Base-by-base conservation (phyloP, 345 rosid genomes). In the Hibiscus trionum region DNA sequence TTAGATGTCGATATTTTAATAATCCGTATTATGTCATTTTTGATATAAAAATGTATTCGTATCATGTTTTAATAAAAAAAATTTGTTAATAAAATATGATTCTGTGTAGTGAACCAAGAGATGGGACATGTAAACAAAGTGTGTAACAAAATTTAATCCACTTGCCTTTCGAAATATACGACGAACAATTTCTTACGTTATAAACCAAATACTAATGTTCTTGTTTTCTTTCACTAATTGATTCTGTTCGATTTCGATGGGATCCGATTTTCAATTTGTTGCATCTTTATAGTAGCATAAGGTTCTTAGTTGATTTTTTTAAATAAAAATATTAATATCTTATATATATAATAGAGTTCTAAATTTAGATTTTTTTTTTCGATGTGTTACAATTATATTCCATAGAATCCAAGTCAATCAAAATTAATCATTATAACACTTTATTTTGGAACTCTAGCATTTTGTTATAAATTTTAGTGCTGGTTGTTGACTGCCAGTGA, bases 171-270 rank as follows among this genome's bases (percentile, higher is more conserved):
- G 44, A 50, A 55, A 42, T 39, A 60, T 31, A 26, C 68, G 35
- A 6, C 11, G 46, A 61, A 60, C 49, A 27, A 47, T 26, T 61
- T 61, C 53, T 46, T 60, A 72, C n/a, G 46, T 72, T 42, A 27
- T 37, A 7, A 53, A 16, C 24, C 24, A n/a, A 53, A 53, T 11
- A 2, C 37, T 16, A 7, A 5, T 16, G 19, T 61, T 61, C 37
- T 27, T 33, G 37, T 33, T 33, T 70, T 70, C 29, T 27, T 37
- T 39, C 10, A 39, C 61, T n/a, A 12, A 11, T 12, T 62, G 75
- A 77, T 68, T 61, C 35, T 59, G 55, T 77, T 72, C 71, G 11
- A 66, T 64, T 72, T 79, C 75, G 26, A 17, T 16, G 12, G 69
- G 73, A 75, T 74, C 56, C 21, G 35, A 24, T 12, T 50, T 33